A percentile compares a stretch with the other conserved stretches of the same genome.
These are phyloP conservation scores for Musa beccarii DNA, from an alignment of 176 grass and related monocot species.

Conservation along the genomic window DNA sequence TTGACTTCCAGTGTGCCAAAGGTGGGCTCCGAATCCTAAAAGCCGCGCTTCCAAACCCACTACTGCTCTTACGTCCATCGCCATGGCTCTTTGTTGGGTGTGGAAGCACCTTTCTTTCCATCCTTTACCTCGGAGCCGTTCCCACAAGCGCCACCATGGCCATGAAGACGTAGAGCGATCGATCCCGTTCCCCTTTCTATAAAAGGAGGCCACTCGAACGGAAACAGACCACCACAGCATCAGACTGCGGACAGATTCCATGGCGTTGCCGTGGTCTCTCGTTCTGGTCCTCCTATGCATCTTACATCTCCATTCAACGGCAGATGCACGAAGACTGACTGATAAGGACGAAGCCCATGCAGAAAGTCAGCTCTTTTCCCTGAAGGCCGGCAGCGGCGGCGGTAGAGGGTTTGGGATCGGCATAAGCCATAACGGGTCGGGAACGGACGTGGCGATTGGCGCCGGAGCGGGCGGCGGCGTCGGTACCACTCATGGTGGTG, in stretches of 20 bases:
- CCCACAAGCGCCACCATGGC: no score
- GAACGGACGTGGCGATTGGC: conserved; percentile 23
- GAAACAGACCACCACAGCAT: background rate
- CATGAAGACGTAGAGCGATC: no score
- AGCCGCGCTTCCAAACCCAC: no score
- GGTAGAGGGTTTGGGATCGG: conserved; percentile 35
- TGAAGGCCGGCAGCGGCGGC: conserved; percentile 13
- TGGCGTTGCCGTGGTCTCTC: background rate
- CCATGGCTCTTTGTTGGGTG: no score
- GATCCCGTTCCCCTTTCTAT: background rate
- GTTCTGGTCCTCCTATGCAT: background rate
- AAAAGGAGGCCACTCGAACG: background rate
- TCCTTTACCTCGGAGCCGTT: no score
- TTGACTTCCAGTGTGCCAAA: background rate
- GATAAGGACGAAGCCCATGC: background rate
- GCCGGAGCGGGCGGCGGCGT: conserved; percentile 36
- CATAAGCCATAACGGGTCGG: conserved; percentile 26
- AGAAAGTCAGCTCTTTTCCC: conserved; percentile 31
- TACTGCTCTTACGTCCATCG: no score
- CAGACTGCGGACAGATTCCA: background rate
- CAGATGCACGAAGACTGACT: conserved; percentile 16
- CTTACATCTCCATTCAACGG: background rate
- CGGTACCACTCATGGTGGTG: conserved; percentile 18
- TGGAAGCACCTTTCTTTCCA: no score
- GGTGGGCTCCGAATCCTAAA: no score